Base-by-base conservation (phyloP, 495 filamentous ascomycete genomes). In the Penicillium herquei region DNA sequence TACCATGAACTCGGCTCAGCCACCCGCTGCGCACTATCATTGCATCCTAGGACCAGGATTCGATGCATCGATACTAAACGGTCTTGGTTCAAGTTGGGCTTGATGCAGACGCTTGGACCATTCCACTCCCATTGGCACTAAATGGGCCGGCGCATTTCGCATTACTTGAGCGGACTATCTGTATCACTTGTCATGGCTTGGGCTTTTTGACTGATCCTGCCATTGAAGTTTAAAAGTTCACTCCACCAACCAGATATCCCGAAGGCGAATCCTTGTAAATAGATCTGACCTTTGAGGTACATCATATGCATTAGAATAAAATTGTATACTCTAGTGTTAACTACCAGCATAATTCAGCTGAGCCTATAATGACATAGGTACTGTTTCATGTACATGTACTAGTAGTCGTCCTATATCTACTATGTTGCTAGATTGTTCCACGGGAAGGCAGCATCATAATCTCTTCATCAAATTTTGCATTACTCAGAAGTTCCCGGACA, bases 81-180 rank as follows among this genome's bases (percentile, higher is more conserved):
- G 43, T 52, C 35, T 49, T 26, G 8, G 41, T 48, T 41, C 31
- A 17, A 30, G 21, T 41, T 37, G 6, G 45, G 37, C 48, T 11
- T 21, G 16, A 30, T 56, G 47, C 48, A 46, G 34, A 30, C 16
- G 55, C 49, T 52, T 42, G 45, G 55, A 26, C 49, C 55, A 30
- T 57, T 39, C 2, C 2, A 26, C 21, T 26, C 21, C 21, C 21
- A 26, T 26, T 26, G 21, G 21, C 21, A 26, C 21, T 26, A 26
- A 26, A 1, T 2, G 21, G 2, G 21, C 1, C 4, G 21, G 21
- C 21, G 21, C 13, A 26, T 46, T 46, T 31, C 12, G 12, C 34
- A 37, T 21, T 30, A 11, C 17, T 30, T 4, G 21, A 26, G 21
- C 21, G 21, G 21, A 26, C 21, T 26, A 26, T 26, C 21, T 44